Evolutionary conservation across 305 asterid genomes (phyloP).

Genomic region (Striga hermonthica): DNA sequence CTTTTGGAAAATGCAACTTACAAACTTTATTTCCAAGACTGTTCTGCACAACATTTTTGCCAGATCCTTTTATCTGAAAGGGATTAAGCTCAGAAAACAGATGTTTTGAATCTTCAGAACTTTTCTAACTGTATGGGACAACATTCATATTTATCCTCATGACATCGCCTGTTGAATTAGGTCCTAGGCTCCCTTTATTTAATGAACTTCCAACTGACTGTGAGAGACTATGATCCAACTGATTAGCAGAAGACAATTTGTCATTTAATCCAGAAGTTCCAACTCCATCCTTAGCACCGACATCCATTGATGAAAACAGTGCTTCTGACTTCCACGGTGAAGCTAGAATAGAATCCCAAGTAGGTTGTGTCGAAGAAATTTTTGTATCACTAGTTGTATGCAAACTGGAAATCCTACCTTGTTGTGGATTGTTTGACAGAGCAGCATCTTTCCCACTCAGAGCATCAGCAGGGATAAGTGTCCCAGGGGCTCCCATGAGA

Average conservation of each 20-base stretch:
- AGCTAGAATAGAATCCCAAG: constrained; percentile 37
- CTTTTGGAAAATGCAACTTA: constrained; percentile 53
- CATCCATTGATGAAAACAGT: constrained; percentile 36
- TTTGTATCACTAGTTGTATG: constrained; percentile 41
- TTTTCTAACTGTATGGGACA: constrained; percentile 60
- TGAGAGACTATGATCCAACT: constrained; percentile 52
- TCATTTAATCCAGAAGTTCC: constrained; percentile 62
- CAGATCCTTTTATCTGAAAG: constrained; percentile 80
- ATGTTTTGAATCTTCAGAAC: constrained; percentile 68
- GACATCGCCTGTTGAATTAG: constrained; percentile 63
- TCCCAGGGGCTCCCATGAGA: constrained; percentile 99
- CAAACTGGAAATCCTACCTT: constrained; percentile 48
- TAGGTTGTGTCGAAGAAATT: constrained; percentile 41
- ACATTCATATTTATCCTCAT: constrained; percentile 65
- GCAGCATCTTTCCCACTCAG: constrained; percentile 69
- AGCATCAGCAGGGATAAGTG: constrained; percentile 87
- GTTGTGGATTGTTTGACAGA: constrained; percentile 43
- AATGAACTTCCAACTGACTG: constrained; percentile 60
- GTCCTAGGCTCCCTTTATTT: constrained; percentile 76
- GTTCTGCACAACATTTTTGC: constrained; percentile 52
- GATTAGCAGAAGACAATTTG: constrained; percentile 44
- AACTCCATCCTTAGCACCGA: constrained; percentile 48
- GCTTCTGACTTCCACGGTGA: constrained; percentile 47
- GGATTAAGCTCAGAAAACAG: constrained; percentile 97
- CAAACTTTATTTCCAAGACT: constrained; percentile 53